These are phyloP conservation scores for Fraxinus sp. DNA, from an alignment of 305 asterid genomes.

Conservation along the genomic window DNA sequence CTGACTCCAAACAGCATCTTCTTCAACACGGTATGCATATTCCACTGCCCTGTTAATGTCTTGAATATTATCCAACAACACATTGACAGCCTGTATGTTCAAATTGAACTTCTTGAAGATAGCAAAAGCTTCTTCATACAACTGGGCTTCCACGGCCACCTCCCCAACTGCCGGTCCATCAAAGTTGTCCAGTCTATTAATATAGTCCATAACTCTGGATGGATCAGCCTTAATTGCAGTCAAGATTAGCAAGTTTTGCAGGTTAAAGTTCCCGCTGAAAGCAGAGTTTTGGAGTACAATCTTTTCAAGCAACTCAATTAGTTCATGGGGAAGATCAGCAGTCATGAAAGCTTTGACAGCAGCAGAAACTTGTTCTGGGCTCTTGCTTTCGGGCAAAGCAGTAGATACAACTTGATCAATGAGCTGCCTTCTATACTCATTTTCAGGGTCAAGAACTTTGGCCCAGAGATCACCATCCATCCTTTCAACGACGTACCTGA, in stretches of 20 bases:
- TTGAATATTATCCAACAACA: constrained; percentile 78
- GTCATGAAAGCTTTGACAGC: constrained; percentile 99
- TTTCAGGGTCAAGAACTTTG: constrained; percentile 92
- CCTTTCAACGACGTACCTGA: constrained; percentile 95
- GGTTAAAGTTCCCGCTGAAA: constrained; percentile 94
- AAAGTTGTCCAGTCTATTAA: constrained; percentile 95
- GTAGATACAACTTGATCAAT: constrained; percentile 99
- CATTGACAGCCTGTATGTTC: constrained; percentile 98
- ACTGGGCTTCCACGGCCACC: constrained; percentile 92
- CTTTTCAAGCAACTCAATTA: constrained; percentile 97
- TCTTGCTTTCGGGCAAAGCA: constrained; percentile 99
- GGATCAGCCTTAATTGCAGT: constrained; percentile 98
- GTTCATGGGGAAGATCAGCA: constrained; percentile 98
- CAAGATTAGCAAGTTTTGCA: constrained; percentile 87
- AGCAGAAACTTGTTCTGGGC: constrained; percentile 99
- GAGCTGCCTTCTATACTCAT: constrained; percentile 95
- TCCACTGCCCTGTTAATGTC: constrained; percentile 95
- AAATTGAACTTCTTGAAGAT: constrained; percentile 96
- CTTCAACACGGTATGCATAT: constrained; percentile 97
- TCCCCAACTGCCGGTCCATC: constrained; percentile 99
- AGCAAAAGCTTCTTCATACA: constrained; percentile 93
- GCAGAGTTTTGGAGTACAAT: constrained; percentile 97
- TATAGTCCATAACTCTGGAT: constrained; percentile 95
- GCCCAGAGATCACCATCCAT: constrained; percentile 99
- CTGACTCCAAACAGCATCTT: constrained; percentile 98